Base-by-base conservation (phyloP, 371 early-diverging fungal genomes). In the Rhizopus sp. region DNA sequence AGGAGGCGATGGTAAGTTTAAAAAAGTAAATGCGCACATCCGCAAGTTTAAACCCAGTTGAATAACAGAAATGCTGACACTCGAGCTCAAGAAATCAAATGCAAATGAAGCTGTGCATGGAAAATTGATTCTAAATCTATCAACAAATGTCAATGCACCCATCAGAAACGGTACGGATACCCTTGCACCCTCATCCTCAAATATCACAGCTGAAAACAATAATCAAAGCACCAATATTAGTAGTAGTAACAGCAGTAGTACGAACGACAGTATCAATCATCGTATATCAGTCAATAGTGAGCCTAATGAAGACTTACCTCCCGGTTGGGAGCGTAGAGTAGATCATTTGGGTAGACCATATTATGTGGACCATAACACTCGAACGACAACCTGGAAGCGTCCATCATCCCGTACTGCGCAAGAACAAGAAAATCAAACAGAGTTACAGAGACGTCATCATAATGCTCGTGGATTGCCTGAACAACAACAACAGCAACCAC, bases 71-170 rank as follows among this genome's bases (percentile, higher is more conserved):
- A 92, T 92, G 88, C 70, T 95, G 17, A 93, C 91, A 8, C 78
- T 90, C 52, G 94, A 94, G 53, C 72, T 95, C 54, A 91, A 92
- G 57, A 93, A 92, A 69, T 88, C 92, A 3, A 90, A 88, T 60
- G 80, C 80, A 45, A 87, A 82, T 59, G 95, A 95, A 50, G 74
- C 84, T 3, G 91, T 95, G 6, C 90, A 91, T 55, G 97, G 97
- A 49, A 91, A 93, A 60, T 73, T 93, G 30, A 86, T 88, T 51
- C 62, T 90, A 52, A 89, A 85, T 58, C 63, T 90, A 48, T 82
- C 89, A 31, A 86, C 88, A 47, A 83, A 86, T 64, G 76, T 74
- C 15, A 82, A 73, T 53, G 71, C 69, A 7, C 69, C 72, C 37
- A 74, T 75, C 44, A 66, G 73, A 30, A 69, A 73, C 35, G 71